Evolutionary conservation across 2,329 filamentous ascomycete species (phyloP).

Genomic region (Pseudogymnoascus sp.): DNA sequence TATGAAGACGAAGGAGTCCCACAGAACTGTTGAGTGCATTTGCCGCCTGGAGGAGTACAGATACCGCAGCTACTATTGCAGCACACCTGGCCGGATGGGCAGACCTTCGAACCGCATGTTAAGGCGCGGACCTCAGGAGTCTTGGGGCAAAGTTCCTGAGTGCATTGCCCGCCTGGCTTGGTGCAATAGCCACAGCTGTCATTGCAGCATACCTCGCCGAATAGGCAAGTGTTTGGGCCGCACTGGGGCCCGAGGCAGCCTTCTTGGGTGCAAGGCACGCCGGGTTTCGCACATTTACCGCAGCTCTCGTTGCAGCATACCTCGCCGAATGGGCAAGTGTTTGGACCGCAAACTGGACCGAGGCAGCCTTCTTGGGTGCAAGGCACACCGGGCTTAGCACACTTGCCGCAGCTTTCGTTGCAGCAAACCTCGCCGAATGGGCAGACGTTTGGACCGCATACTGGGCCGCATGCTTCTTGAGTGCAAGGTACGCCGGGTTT

Average conservation of each 20-base stretch:
- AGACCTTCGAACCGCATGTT: neutral
- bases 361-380: neutral
- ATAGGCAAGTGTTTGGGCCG: neutral
- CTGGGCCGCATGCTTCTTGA: constrained; percentile 12
- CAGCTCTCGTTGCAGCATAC: constrained; percentile 1
- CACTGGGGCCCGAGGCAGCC: neutral
- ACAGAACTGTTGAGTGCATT: neutral
- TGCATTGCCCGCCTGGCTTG: neutral
- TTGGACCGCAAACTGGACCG: neutral
- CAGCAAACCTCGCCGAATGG: neutral
- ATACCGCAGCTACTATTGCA: neutral
- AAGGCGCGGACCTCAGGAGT: neutral
- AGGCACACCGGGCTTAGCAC: neutral
- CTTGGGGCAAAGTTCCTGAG: neutral
- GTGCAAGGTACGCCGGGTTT: constrained; percentile 14
- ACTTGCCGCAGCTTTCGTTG: neutral
- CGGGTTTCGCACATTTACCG: neutral
- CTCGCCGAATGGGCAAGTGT: neutral
- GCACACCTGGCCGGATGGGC: neutral
- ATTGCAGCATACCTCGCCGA: neutral
- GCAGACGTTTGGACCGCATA: neutral
- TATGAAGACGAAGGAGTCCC: neutral
- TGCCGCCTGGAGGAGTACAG: neutral
- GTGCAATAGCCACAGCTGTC: neutral
- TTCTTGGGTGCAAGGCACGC: neutral